Conservation (phyloP, 2,329 filamentous ascomycete genomes). For the Beauveria sp. region DNA sequence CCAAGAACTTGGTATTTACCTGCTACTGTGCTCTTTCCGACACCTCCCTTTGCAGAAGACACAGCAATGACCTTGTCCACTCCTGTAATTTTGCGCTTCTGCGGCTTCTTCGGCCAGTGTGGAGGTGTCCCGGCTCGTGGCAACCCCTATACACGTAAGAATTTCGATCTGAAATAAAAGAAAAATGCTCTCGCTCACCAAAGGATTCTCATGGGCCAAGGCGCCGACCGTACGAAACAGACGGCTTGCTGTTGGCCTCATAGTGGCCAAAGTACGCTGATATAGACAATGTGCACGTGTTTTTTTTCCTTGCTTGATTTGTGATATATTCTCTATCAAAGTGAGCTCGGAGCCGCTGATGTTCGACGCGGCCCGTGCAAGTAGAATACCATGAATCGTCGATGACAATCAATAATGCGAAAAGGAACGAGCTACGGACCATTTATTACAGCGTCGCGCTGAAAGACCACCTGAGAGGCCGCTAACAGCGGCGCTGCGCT, state of each 20-base stretch:
- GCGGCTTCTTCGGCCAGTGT: conserved; percentile 64
- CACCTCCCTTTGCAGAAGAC: conserved; percentile 94
- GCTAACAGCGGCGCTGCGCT: background rate
- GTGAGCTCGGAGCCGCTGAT: background rate
- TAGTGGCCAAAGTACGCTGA: conserved; percentile 14
- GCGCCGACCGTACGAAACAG: conserved; percentile 26
- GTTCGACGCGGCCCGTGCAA: background rate
- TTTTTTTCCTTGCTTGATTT: background rate
- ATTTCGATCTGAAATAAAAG: background rate
- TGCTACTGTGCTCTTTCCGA: conserved; percentile 91
- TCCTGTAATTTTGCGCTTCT: conserved; percentile 70
- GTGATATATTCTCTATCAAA: background rate
- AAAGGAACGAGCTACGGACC: background rate
- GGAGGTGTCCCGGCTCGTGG: conserved; percentile 61
- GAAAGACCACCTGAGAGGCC: background rate
- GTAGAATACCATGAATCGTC: background rate
- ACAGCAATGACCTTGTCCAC: conserved; percentile 94
- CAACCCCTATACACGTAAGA: conserved; percentile 55
- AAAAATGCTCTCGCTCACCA: conserved; percentile 45
- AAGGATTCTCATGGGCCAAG: conserved; percentile 71
- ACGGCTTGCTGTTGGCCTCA: conserved; percentile 30
- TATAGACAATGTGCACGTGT: background rate
- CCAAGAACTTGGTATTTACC: conserved; percentile 37
- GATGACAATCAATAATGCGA: background rate
- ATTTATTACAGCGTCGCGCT: background rate